Base-by-base conservation (phyloP, 2,329 filamentous ascomycete species). In the Aspergillus quadrilineatus region DNA sequence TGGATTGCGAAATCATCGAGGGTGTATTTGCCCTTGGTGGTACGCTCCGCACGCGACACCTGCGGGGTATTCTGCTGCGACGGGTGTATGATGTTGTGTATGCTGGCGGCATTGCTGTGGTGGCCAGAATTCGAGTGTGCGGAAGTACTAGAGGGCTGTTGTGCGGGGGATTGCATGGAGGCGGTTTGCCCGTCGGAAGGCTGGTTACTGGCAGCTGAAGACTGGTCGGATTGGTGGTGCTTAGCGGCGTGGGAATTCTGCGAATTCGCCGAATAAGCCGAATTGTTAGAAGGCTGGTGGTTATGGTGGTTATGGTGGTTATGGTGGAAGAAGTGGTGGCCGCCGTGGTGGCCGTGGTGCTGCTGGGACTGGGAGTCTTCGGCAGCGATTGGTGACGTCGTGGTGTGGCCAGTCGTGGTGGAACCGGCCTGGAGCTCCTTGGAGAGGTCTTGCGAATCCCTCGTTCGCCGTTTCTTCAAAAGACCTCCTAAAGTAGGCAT, bases 401-500 rank as follows among this genome's bases (percentile, higher is more conserved):
- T 81, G 82, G 65, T 85, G 73, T 88, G 83, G 71, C 45, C 53
- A 55, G 83, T 42, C 39, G 60, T 36, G 64, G 82, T 81, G 69
- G 86, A 83, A 73, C 90, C 86, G 73, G 85, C 82, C 73, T 87
- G 85, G 72, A 82, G 75, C 74, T 86, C 82, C 71, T 79, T 82
- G 66, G 75, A 74, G 73, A 80, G 68, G 69, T 68, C 69, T 65
- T 72, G 73, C 78, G 86, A 89, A 81, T 97, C 92, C 85, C 92
- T 95, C 79, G 92, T 96, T 85, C 92, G 88, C 85, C 96, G 96
- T 85, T 96, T 97, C 85, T 97, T 97, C 74, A 97, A 86, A 74
- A 97, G 92, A 53, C 74, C 75, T 77, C 91, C 91, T 82, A 97
- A 85, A 77, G 85, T 90, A 87, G 92, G 94, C 94, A 99, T 97